These are phyloP conservation scores for Sporothrix protearum DNA, from an alignment of 2,329 filamentous ascomycete genomes.

Conservation along the genomic window DNA sequence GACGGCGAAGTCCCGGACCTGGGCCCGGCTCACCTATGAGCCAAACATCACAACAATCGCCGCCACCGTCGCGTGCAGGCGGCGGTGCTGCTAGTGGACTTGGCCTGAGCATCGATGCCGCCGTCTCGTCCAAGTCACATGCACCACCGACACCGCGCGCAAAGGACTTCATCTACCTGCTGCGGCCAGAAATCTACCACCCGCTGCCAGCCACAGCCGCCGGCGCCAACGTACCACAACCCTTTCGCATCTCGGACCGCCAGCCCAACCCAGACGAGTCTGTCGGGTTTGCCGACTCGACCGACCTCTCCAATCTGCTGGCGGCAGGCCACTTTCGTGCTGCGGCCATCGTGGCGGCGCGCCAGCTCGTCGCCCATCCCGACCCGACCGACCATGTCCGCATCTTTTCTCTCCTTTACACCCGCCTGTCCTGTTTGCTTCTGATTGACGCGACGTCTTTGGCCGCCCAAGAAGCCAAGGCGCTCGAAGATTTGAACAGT, in stretches of 20 bases:
- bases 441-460: slow-evolving; percentile 69
- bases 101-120: slow-evolving; percentile 8
- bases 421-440: slow-evolving; percentile 75
- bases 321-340: slow-evolving; percentile 72
- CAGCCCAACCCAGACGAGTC: slow-evolving; percentile 53
- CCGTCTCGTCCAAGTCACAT: not conserved
- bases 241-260: slow-evolving; percentile 67
- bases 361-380: slow-evolving; percentile 54
- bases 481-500: slow-evolving; percentile 59
- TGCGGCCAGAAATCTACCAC: slow-evolving; percentile 79
- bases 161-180: slow-evolving; percentile 76
- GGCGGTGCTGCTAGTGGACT: not conserved
- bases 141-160: slow-evolving; percentile 25
- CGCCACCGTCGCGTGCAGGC: not conserved
- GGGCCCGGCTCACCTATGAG: slow-evolving; percentile 18
- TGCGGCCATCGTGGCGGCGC: slow-evolving; percentile 66
- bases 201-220: slow-evolving; percentile 54
- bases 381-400: slow-evolving; percentile 56
- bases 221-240: slow-evolving; percentile 52
- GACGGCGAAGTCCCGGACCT: slow-evolving; percentile 15
- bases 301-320: slow-evolving; percentile 64
- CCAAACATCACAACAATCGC: not conserved
- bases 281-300: not conserved
- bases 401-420: slow-evolving; percentile 77
- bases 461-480: slow-evolving; percentile 64